Evolutionary conservation across 768 basidiomycete genomes (phyloP).

Genomic region (Kwoniella europaea): DNA sequence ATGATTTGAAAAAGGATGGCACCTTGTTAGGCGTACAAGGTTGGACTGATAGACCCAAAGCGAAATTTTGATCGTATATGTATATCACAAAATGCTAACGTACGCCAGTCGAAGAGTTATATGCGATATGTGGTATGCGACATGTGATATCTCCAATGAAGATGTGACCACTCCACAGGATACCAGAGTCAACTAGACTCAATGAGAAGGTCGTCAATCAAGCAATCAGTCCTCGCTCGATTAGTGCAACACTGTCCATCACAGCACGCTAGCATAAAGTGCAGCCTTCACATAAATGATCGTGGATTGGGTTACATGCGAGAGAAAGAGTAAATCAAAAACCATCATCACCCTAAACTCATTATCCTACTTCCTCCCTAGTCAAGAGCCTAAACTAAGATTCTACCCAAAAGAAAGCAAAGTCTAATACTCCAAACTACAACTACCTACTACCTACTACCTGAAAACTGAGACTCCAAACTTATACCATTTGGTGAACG

Average conservation of each 20-base stretch:
- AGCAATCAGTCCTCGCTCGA: no score
- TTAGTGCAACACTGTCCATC: neutral
- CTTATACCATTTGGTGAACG: constrained; percentile 66
- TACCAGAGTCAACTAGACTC: no score
- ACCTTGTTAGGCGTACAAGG: constrained; percentile 7
- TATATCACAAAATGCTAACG: neutral
- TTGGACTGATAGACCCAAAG: neutral
- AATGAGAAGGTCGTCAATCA: no score
- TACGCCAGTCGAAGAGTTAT: neutral
- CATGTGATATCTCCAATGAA: no score
- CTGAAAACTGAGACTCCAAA: neutral
- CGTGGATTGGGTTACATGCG: constrained; percentile 37
- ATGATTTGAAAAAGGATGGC: constrained; percentile 4
- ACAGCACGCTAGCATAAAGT: neutral
- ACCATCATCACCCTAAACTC: constrained; percentile 12
- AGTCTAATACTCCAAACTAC: neutral
- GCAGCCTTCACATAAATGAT: neutral
- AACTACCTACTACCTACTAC: neutral
- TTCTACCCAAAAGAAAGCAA: constrained; percentile 11
- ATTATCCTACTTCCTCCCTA: constrained; percentile 1
- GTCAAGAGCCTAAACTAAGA: neutral
- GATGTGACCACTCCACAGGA: no score
- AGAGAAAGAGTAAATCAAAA: constrained; percentile 18
- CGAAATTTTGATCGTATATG: neutral
- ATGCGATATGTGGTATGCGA: no score